Conservation (phyloP, 495 filamentous ascomycete genomes). For the Monascus purpureus region DNA sequence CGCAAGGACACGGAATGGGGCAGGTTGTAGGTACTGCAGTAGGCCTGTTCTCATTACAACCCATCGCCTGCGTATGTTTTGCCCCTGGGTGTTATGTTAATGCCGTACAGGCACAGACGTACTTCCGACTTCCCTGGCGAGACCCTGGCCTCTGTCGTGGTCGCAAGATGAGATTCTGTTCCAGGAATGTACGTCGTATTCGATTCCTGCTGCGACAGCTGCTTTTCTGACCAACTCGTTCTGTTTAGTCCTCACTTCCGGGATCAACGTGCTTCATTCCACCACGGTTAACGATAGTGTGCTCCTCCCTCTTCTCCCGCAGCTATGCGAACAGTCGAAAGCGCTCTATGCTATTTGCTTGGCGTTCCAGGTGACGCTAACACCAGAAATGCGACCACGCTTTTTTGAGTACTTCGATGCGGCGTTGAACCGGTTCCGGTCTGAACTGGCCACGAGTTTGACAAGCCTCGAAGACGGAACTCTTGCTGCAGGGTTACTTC, state of each 20-base stretch:
- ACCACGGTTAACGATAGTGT: slow-evolving; percentile 11
- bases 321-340: slow-evolving; percentile 15
- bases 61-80: too few species aligned
- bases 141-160: not conserved
- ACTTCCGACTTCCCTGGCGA: not conserved
- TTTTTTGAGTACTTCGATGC: slow-evolving; percentile 23
- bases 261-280: slow-evolving; percentile 22
- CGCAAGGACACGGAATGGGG: not conserved
- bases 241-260: slow-evolving; percentile 17
- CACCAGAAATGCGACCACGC: slow-evolving; percentile 2
- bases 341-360: slow-evolving; percentile 21
- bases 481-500: slow-evolving; percentile 18
- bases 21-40: too few species aligned
- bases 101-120: too few species aligned
- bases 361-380: slow-evolving; percentile 17
- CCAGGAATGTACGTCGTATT: slow-evolving; percentile 13
- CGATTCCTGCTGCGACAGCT: not conserved
- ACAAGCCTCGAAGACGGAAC: slow-evolving; percentile 16
- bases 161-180: slow-evolving; percentile 14
- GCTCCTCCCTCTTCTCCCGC: slow-evolving; percentile 11
- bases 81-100: too few species aligned
- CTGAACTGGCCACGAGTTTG: slow-evolving; percentile 14
- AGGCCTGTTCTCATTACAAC: too few species aligned
- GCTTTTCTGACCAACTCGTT: not conserved
- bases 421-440: slow-evolving; percentile 16